Conservation (phyloP, 495 filamentous ascomycete species). For the Amniculicola lignicola region DNA sequence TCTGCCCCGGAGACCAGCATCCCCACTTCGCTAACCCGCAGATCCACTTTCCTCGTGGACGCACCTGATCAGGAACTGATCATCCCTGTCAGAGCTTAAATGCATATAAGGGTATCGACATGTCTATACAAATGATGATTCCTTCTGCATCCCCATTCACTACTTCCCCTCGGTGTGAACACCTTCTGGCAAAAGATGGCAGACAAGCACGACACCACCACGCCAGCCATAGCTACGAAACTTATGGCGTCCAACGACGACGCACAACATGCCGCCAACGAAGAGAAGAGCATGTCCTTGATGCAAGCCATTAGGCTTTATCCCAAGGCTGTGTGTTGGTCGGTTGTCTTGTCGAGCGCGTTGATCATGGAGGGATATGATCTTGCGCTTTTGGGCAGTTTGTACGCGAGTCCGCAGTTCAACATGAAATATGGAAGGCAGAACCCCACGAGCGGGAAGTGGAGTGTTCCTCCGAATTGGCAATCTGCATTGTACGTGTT, state of each 20-base stretch:
- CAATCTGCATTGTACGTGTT: slow-evolving; percentile 31
- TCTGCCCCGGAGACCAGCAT: neutral
- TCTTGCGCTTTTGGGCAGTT: slow-evolving; percentile 36
- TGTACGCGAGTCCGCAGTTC: slow-evolving; percentile 43
- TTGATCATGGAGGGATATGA: slow-evolving; percentile 50
- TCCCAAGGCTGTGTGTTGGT: slow-evolving; percentile 38
- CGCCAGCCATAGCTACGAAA: neutral
- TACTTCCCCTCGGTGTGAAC: neutral
- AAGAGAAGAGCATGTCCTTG: slow-evolving; percentile 32
- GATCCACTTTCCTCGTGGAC: neutral
- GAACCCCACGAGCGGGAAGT: slow-evolving; percentile 26
- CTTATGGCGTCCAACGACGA: slow-evolving; percentile 7
- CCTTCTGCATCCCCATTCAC: neutral
- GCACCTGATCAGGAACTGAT: neutral
- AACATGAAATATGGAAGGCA: slow-evolving; percentile 33
- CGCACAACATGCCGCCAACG: slow-evolving; percentile 23
- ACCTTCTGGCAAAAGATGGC: slow-evolving; percentile 10
- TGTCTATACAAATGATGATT: no score
- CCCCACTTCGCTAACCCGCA: slow-evolving; percentile 18
- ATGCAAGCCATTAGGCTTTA: slow-evolving; percentile 32
- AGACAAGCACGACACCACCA: slow-evolving; percentile 7
- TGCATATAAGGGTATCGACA: no score
- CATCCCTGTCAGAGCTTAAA: slow-evolving; percentile 12
- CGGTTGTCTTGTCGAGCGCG: slow-evolving; percentile 39
- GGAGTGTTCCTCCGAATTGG: slow-evolving; percentile 33